Percentiles rank a stretch among this genome's conserved stretches.
These are phyloP conservation scores for Claviceps africana DNA, from an alignment of 2,329 filamentous ascomycete species.

Conservation along the genomic window DNA sequence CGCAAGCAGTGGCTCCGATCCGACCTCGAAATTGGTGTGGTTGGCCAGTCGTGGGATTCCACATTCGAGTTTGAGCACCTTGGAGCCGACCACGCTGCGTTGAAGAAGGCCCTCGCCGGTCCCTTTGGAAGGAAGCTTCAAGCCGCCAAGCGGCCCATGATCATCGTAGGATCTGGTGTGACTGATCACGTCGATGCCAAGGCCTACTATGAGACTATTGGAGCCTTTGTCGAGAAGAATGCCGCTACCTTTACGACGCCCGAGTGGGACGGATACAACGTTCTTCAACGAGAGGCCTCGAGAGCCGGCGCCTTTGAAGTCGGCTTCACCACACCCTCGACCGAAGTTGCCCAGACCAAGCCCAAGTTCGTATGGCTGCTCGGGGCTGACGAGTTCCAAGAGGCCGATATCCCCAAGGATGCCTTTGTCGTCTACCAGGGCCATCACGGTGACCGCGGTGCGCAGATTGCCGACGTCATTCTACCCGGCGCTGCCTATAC, in stretches of 20 bases:
- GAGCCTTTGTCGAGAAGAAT: slow-evolving; percentile 86
- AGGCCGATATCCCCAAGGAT: slow-evolving; percentile 81
- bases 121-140: slow-evolving; percentile 87
- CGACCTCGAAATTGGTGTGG: slow-evolving; percentile 79
- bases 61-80: slow-evolving; percentile 94
- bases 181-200: slow-evolving; percentile 86
- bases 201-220: slow-evolving; percentile 83
- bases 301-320: slow-evolving; percentile 89
- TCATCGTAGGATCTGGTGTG: slow-evolving; percentile 83
- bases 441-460: slow-evolving; percentile 89
- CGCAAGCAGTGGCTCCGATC: slow-evolving; percentile 96
- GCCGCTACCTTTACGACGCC: slow-evolving; percentile 71
- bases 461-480: slow-evolving; percentile 83
- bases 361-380: slow-evolving; percentile 96
- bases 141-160: slow-evolving; percentile 84
- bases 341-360: slow-evolving; percentile 66
- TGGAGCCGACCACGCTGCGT: slow-evolving; percentile 59
- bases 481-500: slow-evolving; percentile 93
- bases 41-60: slow-evolving; percentile 82
- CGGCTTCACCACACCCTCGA: slow-evolving; percentile 78
- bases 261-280: slow-evolving; percentile 96
- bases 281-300: slow-evolving; percentile 86
- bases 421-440: slow-evolving; percentile 97
- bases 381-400: slow-evolving; percentile 79
- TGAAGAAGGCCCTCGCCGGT: slow-evolving; percentile 76